Percentiles rank a stretch among this genome's conserved stretches.
These are phyloP conservation scores for Lodderomyces pseudojiufengensis DNA, from an alignment of 1,139 yeast species.

Conservation along the genomic window DNA sequence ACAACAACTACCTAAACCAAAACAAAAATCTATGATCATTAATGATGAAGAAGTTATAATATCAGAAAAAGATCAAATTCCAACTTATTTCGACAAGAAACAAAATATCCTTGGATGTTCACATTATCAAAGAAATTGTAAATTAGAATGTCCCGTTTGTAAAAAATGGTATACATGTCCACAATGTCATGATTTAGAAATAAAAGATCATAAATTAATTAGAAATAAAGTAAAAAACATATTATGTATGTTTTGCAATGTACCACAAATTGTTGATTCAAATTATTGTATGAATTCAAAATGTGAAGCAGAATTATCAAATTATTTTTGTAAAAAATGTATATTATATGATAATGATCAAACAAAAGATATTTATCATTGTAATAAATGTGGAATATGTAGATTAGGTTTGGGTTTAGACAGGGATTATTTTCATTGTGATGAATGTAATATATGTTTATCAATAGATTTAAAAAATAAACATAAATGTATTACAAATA, in stretches of 20 bases:
- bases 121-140: conserved; percentile 83
- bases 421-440: conserved; percentile 87
- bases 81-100: conserved; percentile 45
- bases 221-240: conserved; percentile 64
- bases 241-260: conserved; percentile 75
- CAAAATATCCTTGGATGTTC: conserved; percentile 61
- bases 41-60: conserved; percentile 37
- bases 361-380: conserved; percentile 80
- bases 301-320: conserved; percentile 69
- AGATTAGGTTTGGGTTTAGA: conserved; percentile 85
- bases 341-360: conserved; percentile 82
- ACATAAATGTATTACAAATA: conserved; percentile 80
- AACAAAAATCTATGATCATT: too few species aligned
- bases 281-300: conserved; percentile 61
- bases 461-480: conserved; percentile 72
- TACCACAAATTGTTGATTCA: conserved; percentile 67
- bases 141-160: conserved; percentile 77
- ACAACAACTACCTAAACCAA: too few species aligned
- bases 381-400: conserved; percentile 90
- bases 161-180: conserved; percentile 76
- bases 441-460: conserved; percentile 86
- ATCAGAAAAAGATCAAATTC: conserved; percentile 45
- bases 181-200: conserved; percentile 73
- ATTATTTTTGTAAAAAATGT: conserved; percentile 75
- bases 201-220: conserved; percentile 55